These are phyloP conservation scores for Flaveria robusta DNA, from an alignment of 129 eudicot genomes.

Conservation along the genomic window DNA sequence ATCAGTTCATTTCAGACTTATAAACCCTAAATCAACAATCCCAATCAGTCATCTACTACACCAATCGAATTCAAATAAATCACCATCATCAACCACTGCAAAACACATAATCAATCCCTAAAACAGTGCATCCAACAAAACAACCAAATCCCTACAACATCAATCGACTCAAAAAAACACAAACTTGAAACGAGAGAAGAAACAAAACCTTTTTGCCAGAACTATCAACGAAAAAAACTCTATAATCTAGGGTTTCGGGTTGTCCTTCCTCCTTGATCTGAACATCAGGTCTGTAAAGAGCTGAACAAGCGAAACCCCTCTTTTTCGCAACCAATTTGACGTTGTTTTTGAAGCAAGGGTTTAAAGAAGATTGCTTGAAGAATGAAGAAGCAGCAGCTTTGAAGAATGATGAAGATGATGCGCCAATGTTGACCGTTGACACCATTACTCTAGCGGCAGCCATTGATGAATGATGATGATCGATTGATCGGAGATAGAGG, in stretches of 20 bases:
- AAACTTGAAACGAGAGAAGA: not conserved
- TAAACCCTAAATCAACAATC: constrained; percentile 30
- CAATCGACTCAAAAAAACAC: not conserved
- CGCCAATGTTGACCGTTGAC: constrained; percentile 57
- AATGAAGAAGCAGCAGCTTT: constrained; percentile 38
- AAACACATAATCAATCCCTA: not conserved
- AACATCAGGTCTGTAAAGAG: constrained; percentile 63
- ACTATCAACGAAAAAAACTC: constrained; percentile 70
- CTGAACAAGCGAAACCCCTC: constrained; percentile 60
- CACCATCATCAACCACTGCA: not conserved
- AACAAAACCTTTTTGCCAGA: constrained; percentile 77
- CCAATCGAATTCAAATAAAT: no score
- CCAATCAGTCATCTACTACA: no score
- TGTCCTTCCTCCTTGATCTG: constrained; percentile 74
- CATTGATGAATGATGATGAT: constrained; percentile 40
- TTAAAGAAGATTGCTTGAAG: constrained; percentile 39
- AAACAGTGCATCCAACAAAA: constrained; percentile 1
- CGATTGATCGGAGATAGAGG: constrained; percentile 16
- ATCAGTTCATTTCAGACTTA: not conserved
- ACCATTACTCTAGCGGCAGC: constrained; percentile 74
- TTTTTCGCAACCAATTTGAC: constrained; percentile 37
- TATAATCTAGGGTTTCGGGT: constrained; percentile 94
- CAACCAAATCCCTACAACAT: not conserved
- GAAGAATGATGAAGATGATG: constrained; percentile 50
- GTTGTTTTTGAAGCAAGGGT: constrained; percentile 42